A percentile compares a stretch with the other conserved stretches of the same genome.
Conservation (phyloP, 305 asterid genomes). For the Withania somnifera region DNA sequence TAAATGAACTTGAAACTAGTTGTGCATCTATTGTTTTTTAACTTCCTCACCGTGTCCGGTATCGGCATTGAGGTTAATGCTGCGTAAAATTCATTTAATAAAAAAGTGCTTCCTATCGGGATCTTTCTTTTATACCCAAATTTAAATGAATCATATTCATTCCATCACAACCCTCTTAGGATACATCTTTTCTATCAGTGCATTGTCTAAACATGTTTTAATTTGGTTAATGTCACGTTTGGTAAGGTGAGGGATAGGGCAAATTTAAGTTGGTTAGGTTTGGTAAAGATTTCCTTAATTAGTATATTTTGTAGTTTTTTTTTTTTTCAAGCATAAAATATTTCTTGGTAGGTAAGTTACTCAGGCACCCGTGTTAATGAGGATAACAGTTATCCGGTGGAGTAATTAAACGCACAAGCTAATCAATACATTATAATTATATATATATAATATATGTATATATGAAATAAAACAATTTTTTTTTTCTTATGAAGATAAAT, state of each 20-base stretch:
- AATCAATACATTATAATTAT: too few relatives aligned
- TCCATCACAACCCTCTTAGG: too few relatives aligned
- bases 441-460: too few relatives aligned
- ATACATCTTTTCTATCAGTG: background rate
- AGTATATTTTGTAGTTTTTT: background rate
- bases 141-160: too few relatives aligned
- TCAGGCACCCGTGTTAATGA: fast-evolving
- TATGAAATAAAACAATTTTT: too few relatives aligned
- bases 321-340: background rate
- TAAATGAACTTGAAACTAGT: background rate
- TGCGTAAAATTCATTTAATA: background rate
- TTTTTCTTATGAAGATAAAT: background rate
- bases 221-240: background rate
- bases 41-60: background rate
- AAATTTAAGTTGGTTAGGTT: background rate
- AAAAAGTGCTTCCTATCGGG: fast-evolving
- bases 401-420: background rate
- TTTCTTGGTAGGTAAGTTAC: background rate
- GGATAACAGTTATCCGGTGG: background rate
- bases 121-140: background rate
- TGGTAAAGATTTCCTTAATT: background rate
- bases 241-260: background rate
- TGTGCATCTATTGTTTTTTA: background rate
- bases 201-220: background rate
- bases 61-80: too few relatives aligned